These are phyloP conservation scores for Nyssa sinensis DNA, from an alignment of 148 eudicot species.

Conservation along the genomic window DNA sequence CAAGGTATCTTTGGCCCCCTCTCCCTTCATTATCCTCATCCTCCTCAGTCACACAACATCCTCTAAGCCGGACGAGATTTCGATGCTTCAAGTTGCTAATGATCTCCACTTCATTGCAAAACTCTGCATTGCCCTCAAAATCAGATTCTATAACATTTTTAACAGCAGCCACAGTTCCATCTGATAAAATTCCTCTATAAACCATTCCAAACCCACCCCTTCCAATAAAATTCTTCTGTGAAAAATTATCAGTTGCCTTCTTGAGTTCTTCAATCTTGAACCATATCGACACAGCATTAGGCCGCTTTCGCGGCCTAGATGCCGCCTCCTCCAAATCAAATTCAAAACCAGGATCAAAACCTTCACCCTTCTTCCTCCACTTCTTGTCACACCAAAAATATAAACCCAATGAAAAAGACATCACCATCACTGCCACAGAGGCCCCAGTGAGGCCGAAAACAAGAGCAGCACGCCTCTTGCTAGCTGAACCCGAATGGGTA, in stretches of 20 bases:
- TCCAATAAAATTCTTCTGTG: conserved; percentile 64
- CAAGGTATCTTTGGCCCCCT: conserved; percentile 56
- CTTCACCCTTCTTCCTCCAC: conserved; percentile 23
- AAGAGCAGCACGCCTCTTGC: conserved; percentile 26
- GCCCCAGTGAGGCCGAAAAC: conserved; percentile 53
- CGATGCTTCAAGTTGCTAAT: conserved; percentile 77
- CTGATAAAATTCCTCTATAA: conserved; percentile 45
- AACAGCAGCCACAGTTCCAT: conserved; percentile 61
- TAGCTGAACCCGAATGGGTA: conserved; percentile 16
- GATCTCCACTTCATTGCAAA: conserved; percentile 82
- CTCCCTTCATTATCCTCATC: conserved; percentile 25
- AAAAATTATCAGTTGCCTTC: conserved; percentile 61
- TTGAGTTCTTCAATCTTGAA: conserved; percentile 57
- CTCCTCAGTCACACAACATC: conserved; percentile 68
- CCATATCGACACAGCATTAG: conserved; percentile 70
- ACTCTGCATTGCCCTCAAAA: conserved; percentile 58
- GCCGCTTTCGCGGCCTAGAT: conserved; percentile 51
- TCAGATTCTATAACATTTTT: conserved; percentile 65
- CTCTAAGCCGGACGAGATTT: conserved; percentile 74
- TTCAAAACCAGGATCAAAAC: conserved; percentile 3
- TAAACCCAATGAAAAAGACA: conserved; percentile 38
- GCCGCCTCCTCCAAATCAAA: conserved; percentile 35
- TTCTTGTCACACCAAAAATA: conserved; percentile 52
- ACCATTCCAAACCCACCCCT: conserved; percentile 79
- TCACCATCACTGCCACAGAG: conserved; percentile 35